Conservation (phyloP, 805 yeast genomes). For the Wickerhamiella parazyma region DNA sequence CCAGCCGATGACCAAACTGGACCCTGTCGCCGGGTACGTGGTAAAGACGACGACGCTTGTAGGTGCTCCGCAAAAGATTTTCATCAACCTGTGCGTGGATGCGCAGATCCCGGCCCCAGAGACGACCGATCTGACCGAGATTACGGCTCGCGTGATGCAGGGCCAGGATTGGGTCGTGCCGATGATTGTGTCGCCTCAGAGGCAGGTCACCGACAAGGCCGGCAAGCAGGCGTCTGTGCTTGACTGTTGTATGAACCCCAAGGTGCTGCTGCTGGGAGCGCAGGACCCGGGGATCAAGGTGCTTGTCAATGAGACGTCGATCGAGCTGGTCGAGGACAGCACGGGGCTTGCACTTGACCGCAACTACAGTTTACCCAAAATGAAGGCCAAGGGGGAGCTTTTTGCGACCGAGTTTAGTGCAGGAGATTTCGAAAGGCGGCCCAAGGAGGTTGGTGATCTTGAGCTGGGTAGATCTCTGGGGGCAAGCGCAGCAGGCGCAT, state of each 20-base stretch:
- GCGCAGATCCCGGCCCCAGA: conserved; percentile 52
- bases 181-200: conserved; percentile 47
- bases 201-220: conserved; percentile 46
- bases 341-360: conserved; percentile 43
- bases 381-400: conserved; percentile 54
- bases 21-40: conserved; percentile 61
- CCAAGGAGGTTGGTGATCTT: conserved; percentile 8
- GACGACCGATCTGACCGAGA: conserved; percentile 21
- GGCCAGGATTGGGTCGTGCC: conserved; percentile 79
- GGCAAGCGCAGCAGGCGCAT: not conserved
- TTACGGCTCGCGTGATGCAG: conserved; percentile 49
- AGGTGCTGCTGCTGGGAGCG: conserved; percentile 48
- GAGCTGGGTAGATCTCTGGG: not conserved
- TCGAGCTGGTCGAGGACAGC: conserved; percentile 60
- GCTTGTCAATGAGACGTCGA: conserved; percentile 68
- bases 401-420: conserved; percentile 27
- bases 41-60: conserved; percentile 25
- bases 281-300: conserved; percentile 44
- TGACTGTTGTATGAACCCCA: conserved; percentile 66
- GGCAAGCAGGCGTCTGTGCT: conserved; percentile 51
- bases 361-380: conserved; percentile 51
- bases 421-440: not conserved
- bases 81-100: conserved; percentile 65
- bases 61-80: conserved; percentile 44
- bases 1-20: conserved; percentile 18